Evolutionary conservation across 768 basidiomycete genomes (phyloP), one percentile per base, ranked within the genome.

Genomic region (Coprinellus micaceus): DNA sequence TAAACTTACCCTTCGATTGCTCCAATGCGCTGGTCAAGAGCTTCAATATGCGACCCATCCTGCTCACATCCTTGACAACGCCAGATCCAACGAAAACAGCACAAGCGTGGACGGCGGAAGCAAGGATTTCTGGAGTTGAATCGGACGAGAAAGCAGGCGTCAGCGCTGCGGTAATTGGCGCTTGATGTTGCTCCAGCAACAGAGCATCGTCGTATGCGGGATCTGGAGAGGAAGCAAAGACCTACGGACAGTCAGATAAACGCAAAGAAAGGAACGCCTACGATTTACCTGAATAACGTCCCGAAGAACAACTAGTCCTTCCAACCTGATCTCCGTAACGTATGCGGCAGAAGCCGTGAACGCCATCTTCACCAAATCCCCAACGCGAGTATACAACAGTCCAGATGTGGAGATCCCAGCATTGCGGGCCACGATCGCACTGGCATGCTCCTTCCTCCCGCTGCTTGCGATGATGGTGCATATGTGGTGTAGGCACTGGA

Each of bases 281-380:
- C 7, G 13, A 6, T 33, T 19, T 64, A 91, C 96, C 78, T 94
- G 83, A 58, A 99, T 94, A 28, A 98, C 91, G 69, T 98, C 95
- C 28, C 86, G 80, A 25, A 99, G 74, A 4, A 99, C 91, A 7
- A 91, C 78, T 25, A 98, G 72, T 1, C 97, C 97, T 67, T 94
- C 91, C 25, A 98, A 72, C 30, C 96, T 82, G 59, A 98, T 98
- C 67, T 98, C 94, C 9, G 91, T 94, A 29, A 98, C 94, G 67
- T 97, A 91, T 3, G 97, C 94, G 0, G 96, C 92, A 15, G 94
- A 94, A 0, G 97, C 95, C 12, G 93, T 96, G 68, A 99, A 98
- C 0, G 97, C 96, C 88, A 98, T 97, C 73, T 83, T 91, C 71
- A 99, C 96, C 56, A 99, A 76, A 71, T 99, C 97, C 5, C 89